Conservation (phyloP, 2,329 filamentous ascomycete species). For the Fusarium hainanense region DNA sequence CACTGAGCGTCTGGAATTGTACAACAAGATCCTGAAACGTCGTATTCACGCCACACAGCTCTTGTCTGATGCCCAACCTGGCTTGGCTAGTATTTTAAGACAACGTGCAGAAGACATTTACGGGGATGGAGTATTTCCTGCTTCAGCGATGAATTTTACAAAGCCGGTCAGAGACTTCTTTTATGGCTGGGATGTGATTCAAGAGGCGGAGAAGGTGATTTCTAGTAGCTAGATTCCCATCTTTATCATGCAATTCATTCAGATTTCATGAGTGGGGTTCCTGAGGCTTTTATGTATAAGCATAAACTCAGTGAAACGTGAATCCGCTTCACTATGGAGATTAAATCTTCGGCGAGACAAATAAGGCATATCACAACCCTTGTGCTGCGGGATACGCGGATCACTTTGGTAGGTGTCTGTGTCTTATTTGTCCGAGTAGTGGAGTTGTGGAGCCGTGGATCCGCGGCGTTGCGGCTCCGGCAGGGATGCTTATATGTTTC, state of each 20-base stretch:
- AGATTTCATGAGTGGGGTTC: no score
- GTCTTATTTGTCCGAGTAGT: neutral
- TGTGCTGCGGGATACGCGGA: no score
- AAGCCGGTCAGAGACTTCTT: neutral
- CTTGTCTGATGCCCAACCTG: neutral
- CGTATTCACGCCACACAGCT: neutral
- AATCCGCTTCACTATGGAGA: neutral
- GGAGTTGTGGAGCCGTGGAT: neutral
- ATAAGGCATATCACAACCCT: no score
- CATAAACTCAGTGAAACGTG: fast-evolving
- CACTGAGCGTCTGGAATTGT: fast-evolving
- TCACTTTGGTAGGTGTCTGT: neutral
- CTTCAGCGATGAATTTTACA: neutral
- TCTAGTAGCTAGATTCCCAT: neutral
- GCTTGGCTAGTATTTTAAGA: neutral
- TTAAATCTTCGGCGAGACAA: neutral
- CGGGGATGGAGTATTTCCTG: neutral
- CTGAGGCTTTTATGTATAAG: neutral
- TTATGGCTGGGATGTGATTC: neutral
- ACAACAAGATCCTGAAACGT: neutral
- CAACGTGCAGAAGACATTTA: neutral
- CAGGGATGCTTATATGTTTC: neutral
- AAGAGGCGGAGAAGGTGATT: neutral
- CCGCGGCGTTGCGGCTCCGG: neutral
- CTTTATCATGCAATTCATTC: no score